Percentiles rank a stretch among this genome's conserved stretches.
Evolutionary conservation across 345 rosid genomes (phyloP).

Genomic region (Clarkia xantiana): DNA sequence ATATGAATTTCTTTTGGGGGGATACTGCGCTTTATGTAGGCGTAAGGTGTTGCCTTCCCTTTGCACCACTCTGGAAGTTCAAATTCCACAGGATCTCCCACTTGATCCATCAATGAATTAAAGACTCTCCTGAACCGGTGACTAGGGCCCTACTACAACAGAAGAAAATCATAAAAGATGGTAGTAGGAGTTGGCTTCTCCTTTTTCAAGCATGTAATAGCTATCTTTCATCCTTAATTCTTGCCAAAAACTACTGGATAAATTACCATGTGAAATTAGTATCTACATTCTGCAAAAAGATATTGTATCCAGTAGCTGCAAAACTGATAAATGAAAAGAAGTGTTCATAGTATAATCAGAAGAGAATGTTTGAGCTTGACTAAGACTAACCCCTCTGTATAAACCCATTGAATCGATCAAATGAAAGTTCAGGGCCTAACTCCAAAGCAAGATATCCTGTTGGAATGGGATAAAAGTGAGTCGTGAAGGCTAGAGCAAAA

Average conservation of each 20-base stretch:
- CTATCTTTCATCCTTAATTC: neutral
- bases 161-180: neutral
- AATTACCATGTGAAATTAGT: no score
- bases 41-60: constrained; percentile 49
- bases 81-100: constrained; percentile 57
- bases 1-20: constrained; percentile 10
- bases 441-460: no score
- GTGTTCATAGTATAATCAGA: no score
- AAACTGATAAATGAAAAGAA: no score
- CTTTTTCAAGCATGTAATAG: neutral
- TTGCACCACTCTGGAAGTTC: constrained; percentile 79
- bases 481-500: no score
- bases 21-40: constrained; percentile 85
- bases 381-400: no score
- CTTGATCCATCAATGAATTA: constrained; percentile 39
- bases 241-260: neutral
- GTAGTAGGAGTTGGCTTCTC: neutral
- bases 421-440: no score
- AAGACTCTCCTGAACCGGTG: constrained; percentile 37
- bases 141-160: constrained; percentile 37
- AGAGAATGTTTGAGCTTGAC: no score
- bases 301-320: no score
- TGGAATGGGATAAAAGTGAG: no score
- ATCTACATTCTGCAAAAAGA: no score
- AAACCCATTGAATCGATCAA: no score